A percentile compares a stretch with the other conserved stretches of the same genome.
These are phyloP conservation scores for Cystofilobasidium capitatum DNA, from an alignment of 768 basidiomycete species.

Conservation along the genomic window DNA sequence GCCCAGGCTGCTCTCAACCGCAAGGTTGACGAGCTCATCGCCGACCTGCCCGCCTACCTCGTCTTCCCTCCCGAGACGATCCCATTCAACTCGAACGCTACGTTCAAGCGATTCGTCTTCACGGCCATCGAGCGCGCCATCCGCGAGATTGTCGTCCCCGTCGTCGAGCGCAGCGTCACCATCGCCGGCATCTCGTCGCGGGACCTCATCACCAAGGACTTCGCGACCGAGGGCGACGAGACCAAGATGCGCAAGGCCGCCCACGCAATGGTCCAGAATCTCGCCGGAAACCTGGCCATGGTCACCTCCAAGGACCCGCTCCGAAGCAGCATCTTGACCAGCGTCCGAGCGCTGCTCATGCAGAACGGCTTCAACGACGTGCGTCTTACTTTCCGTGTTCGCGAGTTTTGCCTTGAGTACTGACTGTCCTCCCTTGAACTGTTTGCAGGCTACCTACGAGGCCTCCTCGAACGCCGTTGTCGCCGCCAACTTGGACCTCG, in stretches of 20 bases:
- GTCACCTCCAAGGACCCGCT: slow-evolving; percentile 98
- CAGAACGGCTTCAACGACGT: slow-evolving; percentile 89
- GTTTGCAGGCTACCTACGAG: slow-evolving; percentile 57
- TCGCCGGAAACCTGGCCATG: slow-evolving; percentile 88
- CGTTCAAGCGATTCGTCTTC: slow-evolving; percentile 82
- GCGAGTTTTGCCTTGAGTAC: background rate
- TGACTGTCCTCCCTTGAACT: slow-evolving; percentile 6
- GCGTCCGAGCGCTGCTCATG: slow-evolving; percentile 68
- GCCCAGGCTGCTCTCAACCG: slow-evolving; percentile 38
- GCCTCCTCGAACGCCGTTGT: slow-evolving; percentile 67
- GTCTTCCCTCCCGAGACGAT: slow-evolving; percentile 64
- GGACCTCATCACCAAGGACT: slow-evolving; percentile 91
- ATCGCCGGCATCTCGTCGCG: slow-evolving; percentile 96
- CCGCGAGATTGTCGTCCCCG: slow-evolving; percentile 92
- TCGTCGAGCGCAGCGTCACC: slow-evolving; percentile 94
- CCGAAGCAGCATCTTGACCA: slow-evolving; percentile 78
- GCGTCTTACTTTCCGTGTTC: slow-evolving; percentile 19
- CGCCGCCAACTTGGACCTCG: slow-evolving; percentile 83
- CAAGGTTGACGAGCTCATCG: slow-evolving; percentile 39
- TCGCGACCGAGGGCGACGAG: slow-evolving; percentile 83
- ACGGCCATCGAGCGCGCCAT: slow-evolving; percentile 87
- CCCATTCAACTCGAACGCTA: slow-evolving; percentile 56
- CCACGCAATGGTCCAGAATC: slow-evolving; percentile 90
- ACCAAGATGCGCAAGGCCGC: slow-evolving; percentile 82
- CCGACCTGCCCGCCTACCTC: slow-evolving; percentile 58